phyloP scores from a whole-genome alignment of 495 filamentous ascomycete species.

The Hypoxylon rickii region DNA sequence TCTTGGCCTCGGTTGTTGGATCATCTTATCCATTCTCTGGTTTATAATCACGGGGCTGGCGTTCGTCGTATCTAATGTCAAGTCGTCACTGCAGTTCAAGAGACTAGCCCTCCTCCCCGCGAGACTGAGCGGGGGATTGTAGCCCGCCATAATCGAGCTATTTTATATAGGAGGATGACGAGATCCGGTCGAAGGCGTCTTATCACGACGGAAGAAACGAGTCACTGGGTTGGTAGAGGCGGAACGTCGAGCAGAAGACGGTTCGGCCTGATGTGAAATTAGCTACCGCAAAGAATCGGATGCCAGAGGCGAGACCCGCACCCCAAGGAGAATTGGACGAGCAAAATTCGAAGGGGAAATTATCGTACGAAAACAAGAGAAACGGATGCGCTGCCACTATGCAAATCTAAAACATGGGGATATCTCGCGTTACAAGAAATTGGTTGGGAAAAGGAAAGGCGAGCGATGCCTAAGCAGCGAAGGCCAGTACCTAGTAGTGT shows the following conservation, averaged over 20 bases:
- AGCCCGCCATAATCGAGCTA: constrained; percentile 45
- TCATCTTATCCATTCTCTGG: constrained; percentile 53
- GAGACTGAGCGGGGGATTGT: constrained; percentile 46
- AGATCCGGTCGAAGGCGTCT: neutral
- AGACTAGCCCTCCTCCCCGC: constrained; percentile 50
- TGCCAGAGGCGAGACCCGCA: too few species aligned
- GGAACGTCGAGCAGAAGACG: too few species aligned
- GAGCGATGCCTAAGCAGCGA: neutral
- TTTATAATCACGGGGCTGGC: constrained; percentile 35
- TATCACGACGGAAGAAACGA: constrained; percentile 4
- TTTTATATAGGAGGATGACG: neutral
- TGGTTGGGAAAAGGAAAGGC: neutral
- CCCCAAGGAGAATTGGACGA: too few species aligned
- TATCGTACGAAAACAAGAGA: neutral
- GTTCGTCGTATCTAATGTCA: constrained; percentile 48
- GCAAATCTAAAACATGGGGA: neutral
- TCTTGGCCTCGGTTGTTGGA: constrained; percentile 50
- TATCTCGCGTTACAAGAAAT: too few species aligned
- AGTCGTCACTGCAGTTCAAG: constrained; percentile 46
- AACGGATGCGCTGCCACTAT: neutral
- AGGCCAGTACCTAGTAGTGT: too few species aligned
- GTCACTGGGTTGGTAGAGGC: constrained; percentile 1
- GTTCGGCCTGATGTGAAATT: too few species aligned
- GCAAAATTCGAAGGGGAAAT: too few species aligned
- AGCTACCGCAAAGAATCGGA: too few species aligned